Evolutionary conservation across 441 rosid genomes (phyloP).

Genomic region (Gossypium davidsonii): DNA sequence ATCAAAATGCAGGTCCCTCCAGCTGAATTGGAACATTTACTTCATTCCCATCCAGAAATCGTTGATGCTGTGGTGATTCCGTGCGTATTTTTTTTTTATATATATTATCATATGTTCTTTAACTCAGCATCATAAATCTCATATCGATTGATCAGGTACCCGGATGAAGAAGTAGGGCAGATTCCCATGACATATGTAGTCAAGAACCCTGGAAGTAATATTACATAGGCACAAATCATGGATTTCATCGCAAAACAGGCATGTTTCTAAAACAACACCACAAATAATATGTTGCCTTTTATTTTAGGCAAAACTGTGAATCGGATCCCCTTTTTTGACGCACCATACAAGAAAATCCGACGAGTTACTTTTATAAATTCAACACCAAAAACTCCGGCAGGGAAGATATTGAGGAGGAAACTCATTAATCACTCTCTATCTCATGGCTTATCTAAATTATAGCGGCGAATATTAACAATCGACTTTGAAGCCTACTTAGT

Average conservation of each 20-base stretch:
- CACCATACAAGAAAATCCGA: slow-evolving; percentile 79
- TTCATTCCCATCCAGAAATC: slow-evolving; percentile 61
- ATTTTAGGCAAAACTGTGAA: not conserved
- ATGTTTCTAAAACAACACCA: not conserved
- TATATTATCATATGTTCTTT: too few species aligned
- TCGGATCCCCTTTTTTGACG: not conserved
- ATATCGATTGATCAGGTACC: slow-evolving; percentile 39
- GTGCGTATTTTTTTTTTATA: slow-evolving; percentile 26
- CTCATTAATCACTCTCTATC: slow-evolving; percentile 21
- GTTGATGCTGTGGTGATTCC: slow-evolving; percentile 84
- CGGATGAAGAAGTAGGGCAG: slow-evolving; percentile 85
- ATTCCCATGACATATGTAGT: slow-evolving; percentile 86
- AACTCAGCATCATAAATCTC: not conserved
- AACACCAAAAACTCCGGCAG: slow-evolving; percentile 63
- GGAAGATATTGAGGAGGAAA: slow-evolving; percentile 73
- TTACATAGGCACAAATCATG: slow-evolving; percentile 53
- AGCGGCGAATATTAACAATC: slow-evolving; percentile 16
- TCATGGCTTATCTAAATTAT: not conserved
- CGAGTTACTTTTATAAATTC: slow-evolving; percentile 53
- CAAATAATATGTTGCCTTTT: not conserved
- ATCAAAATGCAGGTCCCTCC: slow-evolving; percentile 63
- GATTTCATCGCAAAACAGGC: slow-evolving; percentile 71
- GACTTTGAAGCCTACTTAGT: too few species aligned
- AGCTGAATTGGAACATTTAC: slow-evolving; percentile 75
- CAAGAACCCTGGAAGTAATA: slow-evolving; percentile 57